Evolutionary conservation across 2,329 filamentous ascomycete genomes (phyloP), one percentile per base, ranked within the genome.

Genomic region (Chrysosporium keratinophilum): DNA sequence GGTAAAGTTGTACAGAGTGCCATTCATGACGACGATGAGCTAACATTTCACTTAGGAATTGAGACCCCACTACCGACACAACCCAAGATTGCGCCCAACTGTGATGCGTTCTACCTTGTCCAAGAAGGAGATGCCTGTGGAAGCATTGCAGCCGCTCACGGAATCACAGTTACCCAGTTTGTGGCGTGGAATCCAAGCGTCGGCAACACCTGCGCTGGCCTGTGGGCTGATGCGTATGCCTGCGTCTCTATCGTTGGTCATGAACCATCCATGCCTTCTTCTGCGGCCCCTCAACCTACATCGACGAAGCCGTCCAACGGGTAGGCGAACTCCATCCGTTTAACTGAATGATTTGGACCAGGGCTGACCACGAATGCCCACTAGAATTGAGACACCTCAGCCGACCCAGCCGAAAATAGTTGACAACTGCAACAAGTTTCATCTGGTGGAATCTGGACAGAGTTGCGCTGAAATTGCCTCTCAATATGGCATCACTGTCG

Each of bases 381-480:
- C n/a, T n/a, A 41, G 39, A 14, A 28, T 28, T 28, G 7, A 28
- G 23, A 28, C 23, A 5, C 52, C 46, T 0, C 11, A 17, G 3
- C 47, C 40, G 33, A 55, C 34, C 2, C 54, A 55, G 28, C n/a
- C 48, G n/a, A 40, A 34, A 14, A 55, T 55, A 17, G 14, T 37
- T 14, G 34, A 20, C 1, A 55, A 44, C n/a, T 55, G 54, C 23
- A 28, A 40, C 19, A 28, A 34, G 20, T 55, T 41, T 28, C 34
- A 55, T 34, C 34, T 45, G 15, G 47, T 35, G 12, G 20, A 39
- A 17, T 15, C 14, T 2, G 54, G 54, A 1, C 39, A 52, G 17
- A 28, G 10, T 23, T 56, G 54, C 44, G 12, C 19, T 10, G 23
- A 17, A 15, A 47, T 56, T 43, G 50, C 44, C 17, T 40, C 46